phyloP scores from a whole-genome alignment of 1,284 basidiomycete species.

The Hypsizygus ulmarius region DNA sequence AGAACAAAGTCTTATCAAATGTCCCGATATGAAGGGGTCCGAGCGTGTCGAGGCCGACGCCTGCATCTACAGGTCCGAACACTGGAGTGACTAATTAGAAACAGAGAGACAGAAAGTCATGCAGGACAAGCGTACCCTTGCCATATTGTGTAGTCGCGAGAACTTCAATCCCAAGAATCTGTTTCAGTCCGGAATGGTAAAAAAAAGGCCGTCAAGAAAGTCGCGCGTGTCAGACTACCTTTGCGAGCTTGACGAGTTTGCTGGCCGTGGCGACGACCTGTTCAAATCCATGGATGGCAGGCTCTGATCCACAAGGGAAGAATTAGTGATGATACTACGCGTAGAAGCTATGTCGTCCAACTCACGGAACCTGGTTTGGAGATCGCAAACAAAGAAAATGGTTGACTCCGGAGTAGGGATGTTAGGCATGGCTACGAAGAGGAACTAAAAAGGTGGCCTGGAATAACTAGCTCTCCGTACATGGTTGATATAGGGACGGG shows the following conservation, averaged over 20 bases:
- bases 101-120: not conserved
- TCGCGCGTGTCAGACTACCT: conserved; percentile 38
- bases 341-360: conserved; percentile 6
- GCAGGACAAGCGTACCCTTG: conserved; percentile 47
- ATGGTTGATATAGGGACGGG: conserved; percentile 1
- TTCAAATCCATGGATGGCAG: conserved; percentile 66
- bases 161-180: conserved; percentile 70
- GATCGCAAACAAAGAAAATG: conserved; percentile 76
- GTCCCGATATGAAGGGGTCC: conserved; percentile 58
- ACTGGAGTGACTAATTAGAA: conserved; percentile 38
- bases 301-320: conserved; percentile 30
- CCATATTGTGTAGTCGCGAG: conserved; percentile 85
- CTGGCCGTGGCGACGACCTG: conserved; percentile 63
- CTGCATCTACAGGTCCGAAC: conserved; percentile 69
- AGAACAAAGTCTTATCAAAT: conserved; percentile 76
- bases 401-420: conserved; percentile 46
- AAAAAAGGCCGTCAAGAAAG: not conserved
- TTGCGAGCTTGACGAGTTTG: conserved; percentile 78
- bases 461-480: not conserved
- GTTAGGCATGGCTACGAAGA: conserved; percentile 23
- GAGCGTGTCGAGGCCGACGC: conserved; percentile 59
- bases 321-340: conserved; percentile 4
- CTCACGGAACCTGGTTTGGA: conserved; percentile 75
- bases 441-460: conserved; percentile 7
- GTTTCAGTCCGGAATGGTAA: not conserved